A percentile compares a stretch with the other conserved stretches of the same genome.
phyloP scores from a whole-genome alignment of 1,284 basidiomycete species.

The Cryptococcus sp. region DNA sequence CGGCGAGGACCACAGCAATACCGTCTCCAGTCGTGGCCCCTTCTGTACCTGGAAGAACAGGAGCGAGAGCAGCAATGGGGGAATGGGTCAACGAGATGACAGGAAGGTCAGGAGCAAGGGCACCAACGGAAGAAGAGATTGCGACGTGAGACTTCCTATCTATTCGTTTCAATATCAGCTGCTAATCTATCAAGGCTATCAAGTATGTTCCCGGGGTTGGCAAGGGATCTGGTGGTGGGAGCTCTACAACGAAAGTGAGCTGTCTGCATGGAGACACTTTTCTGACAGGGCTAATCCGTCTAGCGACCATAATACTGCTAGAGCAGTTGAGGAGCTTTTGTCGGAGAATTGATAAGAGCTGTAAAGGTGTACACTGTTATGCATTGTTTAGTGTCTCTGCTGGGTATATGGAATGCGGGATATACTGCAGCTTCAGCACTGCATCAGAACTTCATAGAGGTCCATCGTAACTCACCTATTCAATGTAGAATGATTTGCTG shows the following conservation, averaged over 20 bases:
- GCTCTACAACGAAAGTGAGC: conserved; percentile 75
- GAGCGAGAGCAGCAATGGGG: conserved; percentile 57
- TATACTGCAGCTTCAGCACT: not conserved
- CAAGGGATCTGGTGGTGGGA: conserved; percentile 66
- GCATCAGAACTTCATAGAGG: no score
- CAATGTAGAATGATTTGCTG: no score
- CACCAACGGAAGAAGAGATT: conserved; percentile 70
- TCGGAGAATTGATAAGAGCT: conserved; percentile 29
- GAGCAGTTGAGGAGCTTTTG: conserved; percentile 69
- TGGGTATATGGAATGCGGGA: not conserved
- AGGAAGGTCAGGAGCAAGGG: conserved; percentile 57
- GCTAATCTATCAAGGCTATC: conserved; percentile 53
- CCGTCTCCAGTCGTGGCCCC: no score
- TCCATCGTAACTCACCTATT: no score
- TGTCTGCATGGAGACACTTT: conserved; percentile 1
- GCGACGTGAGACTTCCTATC: conserved; percentile 28
- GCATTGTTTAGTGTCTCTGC: not conserved
- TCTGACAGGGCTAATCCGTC: conserved; percentile 2
- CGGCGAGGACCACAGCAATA: conserved; percentile 42
- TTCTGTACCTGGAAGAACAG: conserved; percentile 4
- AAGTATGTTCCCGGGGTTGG: conserved; percentile 75
- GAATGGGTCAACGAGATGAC: conserved; percentile 78
- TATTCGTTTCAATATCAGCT: not conserved
- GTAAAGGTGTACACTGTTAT: conserved; percentile 4
- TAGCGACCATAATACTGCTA: conserved; percentile 66